These are phyloP conservation scores for Vanilla planifolia DNA, from an alignment of 106 monocot genomes.

Conservation along the genomic window DNA sequence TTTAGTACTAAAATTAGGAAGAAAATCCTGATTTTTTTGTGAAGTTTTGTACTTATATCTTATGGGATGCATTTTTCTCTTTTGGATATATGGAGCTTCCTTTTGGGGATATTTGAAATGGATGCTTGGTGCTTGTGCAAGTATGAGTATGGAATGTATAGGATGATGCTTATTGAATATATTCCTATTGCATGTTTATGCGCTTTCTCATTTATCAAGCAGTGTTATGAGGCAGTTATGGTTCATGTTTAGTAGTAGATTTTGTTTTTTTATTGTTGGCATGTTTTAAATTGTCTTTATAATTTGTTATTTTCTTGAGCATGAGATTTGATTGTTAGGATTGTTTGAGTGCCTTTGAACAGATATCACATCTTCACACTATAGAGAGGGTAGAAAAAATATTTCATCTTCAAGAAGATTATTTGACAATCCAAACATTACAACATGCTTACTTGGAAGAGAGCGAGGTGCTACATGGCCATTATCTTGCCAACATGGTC, in stretches of 20 bases:
- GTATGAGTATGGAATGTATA: too few species aligned
- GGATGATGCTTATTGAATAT: too few species aligned
- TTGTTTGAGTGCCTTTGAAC: background rate
- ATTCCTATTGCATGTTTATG: too few species aligned
- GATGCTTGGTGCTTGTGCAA: too few species aligned
- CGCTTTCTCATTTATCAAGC: too few species aligned
- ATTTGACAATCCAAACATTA: constrained; percentile 30
- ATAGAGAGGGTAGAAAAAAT: background rate
- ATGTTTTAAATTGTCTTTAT: background rate
- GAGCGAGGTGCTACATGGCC: constrained; percentile 52
- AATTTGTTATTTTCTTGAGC: background rate
- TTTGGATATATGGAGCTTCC: too few species aligned
- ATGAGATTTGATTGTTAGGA: background rate
- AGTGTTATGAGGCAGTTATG: too few species aligned
- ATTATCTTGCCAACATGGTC: constrained; percentile 16
- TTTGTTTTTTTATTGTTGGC: background rate
- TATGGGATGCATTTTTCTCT: too few species aligned
- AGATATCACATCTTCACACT: constrained; percentile 10
- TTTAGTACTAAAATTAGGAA: too few species aligned
- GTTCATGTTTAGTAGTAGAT: background rate
- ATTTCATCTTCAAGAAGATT: constrained; percentile 6
- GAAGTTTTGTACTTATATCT: too few species aligned
- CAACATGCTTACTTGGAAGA: constrained; percentile 50
- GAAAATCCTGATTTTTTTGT: too few species aligned
- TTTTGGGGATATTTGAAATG: too few species aligned